phyloP scores from a whole-genome alignment of 176 grass and related monocot genomes.

The Aegilops bicornis region DNA sequence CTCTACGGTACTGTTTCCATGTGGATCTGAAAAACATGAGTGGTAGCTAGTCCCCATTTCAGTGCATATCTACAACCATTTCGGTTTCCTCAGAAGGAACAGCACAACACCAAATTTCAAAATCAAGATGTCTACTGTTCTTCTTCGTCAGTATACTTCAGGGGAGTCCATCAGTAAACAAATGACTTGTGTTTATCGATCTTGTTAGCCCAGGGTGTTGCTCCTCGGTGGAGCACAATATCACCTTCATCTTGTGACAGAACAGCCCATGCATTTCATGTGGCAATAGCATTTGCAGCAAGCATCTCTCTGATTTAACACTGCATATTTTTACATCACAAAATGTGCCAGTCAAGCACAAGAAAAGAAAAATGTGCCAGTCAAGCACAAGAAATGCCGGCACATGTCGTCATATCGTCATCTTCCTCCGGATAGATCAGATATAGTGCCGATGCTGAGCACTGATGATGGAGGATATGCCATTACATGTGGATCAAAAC shows the following conservation, averaged over 20 bases:
- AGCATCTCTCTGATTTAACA: not conserved
- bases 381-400: not conserved
- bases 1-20: not conserved
- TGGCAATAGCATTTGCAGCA: not conserved
- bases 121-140: not conserved
- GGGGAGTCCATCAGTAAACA: not conserved
- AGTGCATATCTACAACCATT: not conserved
- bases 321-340: not conserved
- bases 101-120: not conserved
- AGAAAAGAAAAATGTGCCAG: not conserved
- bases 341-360: not conserved
- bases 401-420: not conserved
- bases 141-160: not conserved
- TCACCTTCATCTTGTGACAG: not conserved
- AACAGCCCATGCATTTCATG: not conserved
- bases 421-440: slow-evolving; percentile 13
- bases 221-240: not conserved
- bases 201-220: not conserved
- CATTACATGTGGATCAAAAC: slow-evolving; percentile 1
- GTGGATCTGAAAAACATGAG: not conserved
- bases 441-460: slow-evolving; percentile 5
- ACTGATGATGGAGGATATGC: not conserved
- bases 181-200: not conserved
- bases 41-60: not conserved
- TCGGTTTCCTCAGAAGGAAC: not conserved